Conservation (phyloP, 2,329 filamentous ascomycete genomes). For the Kalmusia sp. region DNA sequence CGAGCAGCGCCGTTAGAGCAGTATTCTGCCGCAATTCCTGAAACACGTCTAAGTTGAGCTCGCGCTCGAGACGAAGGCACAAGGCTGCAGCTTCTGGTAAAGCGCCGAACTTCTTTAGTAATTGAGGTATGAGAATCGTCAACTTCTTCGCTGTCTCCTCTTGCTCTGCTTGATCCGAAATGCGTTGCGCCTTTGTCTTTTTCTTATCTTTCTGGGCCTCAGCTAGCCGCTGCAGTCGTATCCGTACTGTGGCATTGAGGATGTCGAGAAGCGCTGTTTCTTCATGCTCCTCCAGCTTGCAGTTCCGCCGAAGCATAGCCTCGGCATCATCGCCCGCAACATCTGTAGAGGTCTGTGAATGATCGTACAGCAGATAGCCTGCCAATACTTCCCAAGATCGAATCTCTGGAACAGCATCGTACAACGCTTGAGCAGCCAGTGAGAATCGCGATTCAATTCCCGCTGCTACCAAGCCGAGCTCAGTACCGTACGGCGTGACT, state of each 20-base stretch:
- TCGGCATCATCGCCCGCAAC: slow-evolving; percentile 66
- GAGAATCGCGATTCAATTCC: slow-evolving; percentile 82
- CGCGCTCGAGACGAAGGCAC: slow-evolving; percentile 84
- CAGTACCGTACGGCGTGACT: slow-evolving; percentile 49
- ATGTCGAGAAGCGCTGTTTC: slow-evolving; percentile 88
- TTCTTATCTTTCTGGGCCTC: slow-evolving; percentile 68
- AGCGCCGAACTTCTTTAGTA: slow-evolving; percentile 94
- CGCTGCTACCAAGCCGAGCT: slow-evolving; percentile 61
- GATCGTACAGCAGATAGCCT: slow-evolving; percentile 91
- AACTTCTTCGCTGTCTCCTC: slow-evolving; percentile 82
- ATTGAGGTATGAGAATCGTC: slow-evolving; percentile 78
- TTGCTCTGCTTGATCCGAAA: slow-evolving; percentile 73
- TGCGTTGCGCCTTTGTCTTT: slow-evolving; percentile 60
- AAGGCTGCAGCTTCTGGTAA: slow-evolving; percentile 83
- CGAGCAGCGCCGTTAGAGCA: slow-evolving; percentile 79
- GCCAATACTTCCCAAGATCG: slow-evolving; percentile 87
- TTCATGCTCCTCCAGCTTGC: slow-evolving; percentile 76
- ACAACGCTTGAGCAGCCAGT: slow-evolving; percentile 84
- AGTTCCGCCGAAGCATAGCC: slow-evolving; percentile 71
- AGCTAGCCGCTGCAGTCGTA: slow-evolving; percentile 69
- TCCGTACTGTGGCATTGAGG: slow-evolving; percentile 80
- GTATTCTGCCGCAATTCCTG: slow-evolving; percentile 88
- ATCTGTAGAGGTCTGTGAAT: slow-evolving; percentile 67
- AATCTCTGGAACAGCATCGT: slow-evolving; percentile 80
- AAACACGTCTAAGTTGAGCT: slow-evolving; percentile 86